A percentile compares a stretch with the other conserved stretches of the same genome.
These are phyloP conservation scores for Cyclanthera cordifolia DNA, from an alignment of 306 rosid genomes.

Conservation along the genomic window DNA sequence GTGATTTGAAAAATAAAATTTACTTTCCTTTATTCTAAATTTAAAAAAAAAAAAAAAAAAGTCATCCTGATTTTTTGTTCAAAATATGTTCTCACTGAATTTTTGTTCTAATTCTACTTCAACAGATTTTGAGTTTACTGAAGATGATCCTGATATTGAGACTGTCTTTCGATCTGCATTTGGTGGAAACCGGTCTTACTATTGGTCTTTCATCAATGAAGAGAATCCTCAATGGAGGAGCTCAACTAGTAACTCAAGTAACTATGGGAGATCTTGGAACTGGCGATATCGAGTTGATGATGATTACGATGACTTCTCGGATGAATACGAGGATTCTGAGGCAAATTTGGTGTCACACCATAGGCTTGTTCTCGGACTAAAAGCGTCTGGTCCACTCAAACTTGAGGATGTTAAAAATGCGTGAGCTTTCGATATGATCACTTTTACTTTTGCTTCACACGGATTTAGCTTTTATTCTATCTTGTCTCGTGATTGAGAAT, in stretches of 20 bases:
- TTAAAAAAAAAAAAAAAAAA: background rate
- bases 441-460: background rate
- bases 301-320: conserved; percentile 33
- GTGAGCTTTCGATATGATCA: conserved; percentile 31
- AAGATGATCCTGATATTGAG: conserved; percentile 52
- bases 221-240: conserved; percentile 55
- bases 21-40: background rate
- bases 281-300: conserved; percentile 37
- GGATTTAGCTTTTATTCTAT: background rate
- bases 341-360: conserved; percentile 32
- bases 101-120: conserved; percentile 19
- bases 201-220: conserved; percentile 61
- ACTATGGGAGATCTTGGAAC: conserved; percentile 36
- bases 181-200: conserved; percentile 40
- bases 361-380: conserved; percentile 72
- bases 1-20: background rate
- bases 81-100: background rate
- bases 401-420: conserved; percentile 74
- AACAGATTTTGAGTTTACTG: conserved; percentile 45
- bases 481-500: no score
- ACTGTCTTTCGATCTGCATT: conserved; percentile 43
- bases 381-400: conserved; percentile 57
- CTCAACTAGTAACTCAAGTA: conserved; percentile 33
- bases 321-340: conserved; percentile 26
- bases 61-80: no score